phyloP scores from a whole-genome alignment of 345 rosid genomes.

The Salix arbutifolia region DNA sequence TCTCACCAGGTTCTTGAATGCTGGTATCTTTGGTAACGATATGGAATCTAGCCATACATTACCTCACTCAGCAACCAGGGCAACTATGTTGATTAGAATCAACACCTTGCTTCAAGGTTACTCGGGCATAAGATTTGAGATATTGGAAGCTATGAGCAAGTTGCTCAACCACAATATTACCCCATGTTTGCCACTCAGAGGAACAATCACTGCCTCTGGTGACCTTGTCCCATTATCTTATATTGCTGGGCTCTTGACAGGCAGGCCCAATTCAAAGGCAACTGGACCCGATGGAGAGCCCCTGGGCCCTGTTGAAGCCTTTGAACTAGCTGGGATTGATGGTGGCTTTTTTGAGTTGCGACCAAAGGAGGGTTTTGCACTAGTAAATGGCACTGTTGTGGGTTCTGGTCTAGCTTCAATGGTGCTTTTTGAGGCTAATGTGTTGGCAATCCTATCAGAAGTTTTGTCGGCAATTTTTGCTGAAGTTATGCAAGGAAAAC shows the following conservation, averaged over 20 bases:
- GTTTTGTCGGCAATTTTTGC: slow-evolving; percentile 30
- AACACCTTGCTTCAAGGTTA: slow-evolving; percentile 25
- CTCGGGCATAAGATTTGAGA: slow-evolving; percentile 25
- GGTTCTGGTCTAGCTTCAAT: slow-evolving; percentile 28
- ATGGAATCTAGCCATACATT: slow-evolving; percentile 15
- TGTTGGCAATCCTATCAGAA: slow-evolving; percentile 23
- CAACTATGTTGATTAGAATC: slow-evolving; percentile 29
- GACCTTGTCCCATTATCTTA: slow-evolving; percentile 23
- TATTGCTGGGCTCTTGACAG: slow-evolving; percentile 22
- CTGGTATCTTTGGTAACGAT: slow-evolving; percentile 23
- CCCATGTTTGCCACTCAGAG: slow-evolving; percentile 23
- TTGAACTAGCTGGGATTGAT: slow-evolving; percentile 11
- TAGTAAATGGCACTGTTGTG: slow-evolving; percentile 31
- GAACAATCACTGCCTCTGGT: slow-evolving; percentile 22
- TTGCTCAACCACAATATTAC: slow-evolving; percentile 22
- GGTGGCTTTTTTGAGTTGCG: slow-evolving; percentile 28
- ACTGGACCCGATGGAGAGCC: slow-evolving; percentile 12
- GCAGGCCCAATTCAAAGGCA: slow-evolving; percentile 24
- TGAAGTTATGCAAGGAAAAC: slow-evolving; percentile 32
- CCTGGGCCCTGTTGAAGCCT: slow-evolving; percentile 16
- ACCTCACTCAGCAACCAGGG: slow-evolving; percentile 22
- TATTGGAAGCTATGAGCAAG: slow-evolving; percentile 23
- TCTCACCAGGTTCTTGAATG: slow-evolving; percentile 24
- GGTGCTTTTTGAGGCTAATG: slow-evolving; percentile 30
- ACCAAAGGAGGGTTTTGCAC: slow-evolving; percentile 30